These are phyloP conservation scores for Erysimum cheiranthoides DNA, from an alignment of 345 rosid genomes.

Conservation along the genomic window DNA sequence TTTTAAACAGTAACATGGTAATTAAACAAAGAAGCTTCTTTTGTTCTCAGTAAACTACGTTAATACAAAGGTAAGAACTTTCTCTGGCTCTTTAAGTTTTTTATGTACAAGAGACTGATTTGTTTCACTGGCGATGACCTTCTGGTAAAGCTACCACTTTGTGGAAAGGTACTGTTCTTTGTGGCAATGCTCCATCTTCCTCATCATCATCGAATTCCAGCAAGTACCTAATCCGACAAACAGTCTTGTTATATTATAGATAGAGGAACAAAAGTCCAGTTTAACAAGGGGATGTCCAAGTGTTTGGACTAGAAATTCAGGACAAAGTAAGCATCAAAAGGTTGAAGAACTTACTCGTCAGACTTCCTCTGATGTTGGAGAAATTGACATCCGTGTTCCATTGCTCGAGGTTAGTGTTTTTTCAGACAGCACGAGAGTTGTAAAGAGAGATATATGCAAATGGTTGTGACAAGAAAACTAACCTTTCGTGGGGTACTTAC, in stretches of 20 bases:
- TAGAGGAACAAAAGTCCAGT: background rate
- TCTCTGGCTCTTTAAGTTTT: no score
- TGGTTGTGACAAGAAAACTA: slow-evolving; percentile 1
- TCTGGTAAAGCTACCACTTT: slow-evolving; percentile 87
- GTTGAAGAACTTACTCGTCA: slow-evolving; percentile 71
- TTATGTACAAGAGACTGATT: slow-evolving; percentile 26
- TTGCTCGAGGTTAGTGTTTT: background rate
- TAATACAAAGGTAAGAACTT: no score
- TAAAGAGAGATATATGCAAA: background rate
- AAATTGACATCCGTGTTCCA: slow-evolving; percentile 10
- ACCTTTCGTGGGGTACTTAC: slow-evolving; percentile 80
- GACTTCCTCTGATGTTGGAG: slow-evolving; percentile 65
- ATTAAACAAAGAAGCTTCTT: no score
- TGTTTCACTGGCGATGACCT: slow-evolving; percentile 74
- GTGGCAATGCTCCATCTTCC: slow-evolving; percentile 94
- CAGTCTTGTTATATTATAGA: slow-evolving; percentile 2
- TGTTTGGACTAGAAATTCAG: slow-evolving; percentile 11
- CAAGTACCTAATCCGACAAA: slow-evolving; percentile 56
- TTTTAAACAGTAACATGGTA: no score
- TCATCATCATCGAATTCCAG: slow-evolving; percentile 95
- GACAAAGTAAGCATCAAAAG: background rate
- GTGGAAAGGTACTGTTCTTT: slow-evolving; percentile 80
- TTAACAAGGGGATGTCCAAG: background rate
- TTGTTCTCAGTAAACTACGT: no score
- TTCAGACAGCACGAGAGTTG: background rate